Evolutionary conservation across 2,329 filamentous ascomycete species (phyloP).

Genomic region (Pseudopyricularia javanii): DNA sequence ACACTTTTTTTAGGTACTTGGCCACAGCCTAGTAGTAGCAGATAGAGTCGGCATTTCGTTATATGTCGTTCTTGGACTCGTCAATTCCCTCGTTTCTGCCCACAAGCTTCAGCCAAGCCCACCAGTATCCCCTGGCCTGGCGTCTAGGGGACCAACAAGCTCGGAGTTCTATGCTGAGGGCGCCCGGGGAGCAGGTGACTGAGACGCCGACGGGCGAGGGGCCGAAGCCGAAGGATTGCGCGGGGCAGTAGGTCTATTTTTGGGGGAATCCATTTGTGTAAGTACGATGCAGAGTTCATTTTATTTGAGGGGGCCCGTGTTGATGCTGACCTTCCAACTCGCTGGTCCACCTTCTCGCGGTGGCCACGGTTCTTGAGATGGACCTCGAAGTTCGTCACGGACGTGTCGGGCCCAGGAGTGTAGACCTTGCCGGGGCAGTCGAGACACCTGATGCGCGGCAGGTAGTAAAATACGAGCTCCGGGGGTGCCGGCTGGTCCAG

Average conservation of each 20-base stretch:
- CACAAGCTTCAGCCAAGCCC: too few relatives aligned
- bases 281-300: not conserved
- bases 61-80: not conserved
- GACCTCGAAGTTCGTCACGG: slow-evolving; percentile 82
- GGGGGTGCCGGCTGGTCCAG: slow-evolving; percentile 39
- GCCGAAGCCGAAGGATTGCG: not conserved
- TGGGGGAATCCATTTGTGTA: not conserved
- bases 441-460: slow-evolving; percentile 80
- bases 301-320: not conserved
- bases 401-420: slow-evolving; percentile 74
- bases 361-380: slow-evolving; percentile 81
- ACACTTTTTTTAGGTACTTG: not conserved
- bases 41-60: not conserved
- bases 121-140: not conserved
- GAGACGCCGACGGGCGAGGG: not conserved
- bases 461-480: slow-evolving; percentile 65
- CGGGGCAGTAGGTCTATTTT: not conserved
- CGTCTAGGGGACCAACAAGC: not conserved
- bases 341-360: slow-evolving; percentile 53
- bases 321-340: slow-evolving; percentile 18
- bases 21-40: not conserved
- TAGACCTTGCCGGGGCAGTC: slow-evolving; percentile 94
- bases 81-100: not conserved
- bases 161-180: not conserved
- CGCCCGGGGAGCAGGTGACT: not conserved